Evolutionary conservation across 1,284 basidiomycete species (phyloP), one percentile per base, ranked within the genome.

Genomic region (Termitomyces sp.): DNA sequence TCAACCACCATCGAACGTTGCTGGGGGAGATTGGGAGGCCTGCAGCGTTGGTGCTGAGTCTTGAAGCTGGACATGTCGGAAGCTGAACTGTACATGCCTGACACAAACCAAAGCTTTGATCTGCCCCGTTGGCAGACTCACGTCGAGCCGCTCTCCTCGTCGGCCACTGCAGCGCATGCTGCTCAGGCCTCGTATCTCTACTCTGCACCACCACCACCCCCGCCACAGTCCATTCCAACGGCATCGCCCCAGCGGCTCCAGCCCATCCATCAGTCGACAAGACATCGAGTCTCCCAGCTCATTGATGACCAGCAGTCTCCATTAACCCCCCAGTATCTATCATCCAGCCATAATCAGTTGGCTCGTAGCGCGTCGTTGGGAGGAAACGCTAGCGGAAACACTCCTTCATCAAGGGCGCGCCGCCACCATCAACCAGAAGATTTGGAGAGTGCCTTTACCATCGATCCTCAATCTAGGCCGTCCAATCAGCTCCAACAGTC

Each of bases 111-210:
- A 67, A 69, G 67, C 64, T 77, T 76, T 71, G 86, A 89, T 78
- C 84, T 90, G 62, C 88, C 88, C 62, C 87, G 88, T 73, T 90
- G 86, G 87, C 82, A 86, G 67, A 83, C 83, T 15, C 84, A 86
- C 62, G 75, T 81, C 72, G 83, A 86, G 71, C 72, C 78, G 53
- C 76, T 85, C 63, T 79, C 84, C 6, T 83, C 83, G 40, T 80
- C 83, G 38, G 75, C 78, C 4, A 81, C 83, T 70, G 79, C 82
- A 33, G 77, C 80, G 1, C 81, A 83, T 70, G 75, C 81, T 30
- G 77, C 80, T 15, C 84, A 86, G 64, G 67, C 81, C 2, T 74
- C 82, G 3, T 79, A 82, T 63, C 70, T 70, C 50, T 74, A 73
- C 61, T 58, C 73, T 69, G 76, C 63, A 65, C 66, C 67, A 34